Percentiles rank a stretch among this genome's conserved stretches.
phyloP scores from a whole-genome alignment of 352 stramenopile genomes.

The Phytopythium cucurbitacearum region DNA sequence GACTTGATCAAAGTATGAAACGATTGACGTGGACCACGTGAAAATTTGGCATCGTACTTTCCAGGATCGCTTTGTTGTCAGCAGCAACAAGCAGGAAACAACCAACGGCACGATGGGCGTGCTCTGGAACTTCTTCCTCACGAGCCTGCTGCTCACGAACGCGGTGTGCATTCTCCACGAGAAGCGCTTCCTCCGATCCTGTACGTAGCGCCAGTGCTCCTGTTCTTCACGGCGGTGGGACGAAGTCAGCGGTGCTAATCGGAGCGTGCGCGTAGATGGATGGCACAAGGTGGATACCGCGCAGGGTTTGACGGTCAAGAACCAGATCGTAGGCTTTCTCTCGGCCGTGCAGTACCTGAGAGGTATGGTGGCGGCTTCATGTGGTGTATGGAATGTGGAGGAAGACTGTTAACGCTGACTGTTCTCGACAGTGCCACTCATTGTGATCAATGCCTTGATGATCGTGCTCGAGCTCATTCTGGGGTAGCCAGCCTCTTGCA shows the following conservation, averaged over 20 bases:
- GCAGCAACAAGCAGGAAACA: too few relatives aligned
- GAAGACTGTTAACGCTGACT: background rate
- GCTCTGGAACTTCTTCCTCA: slow-evolving; percentile 87
- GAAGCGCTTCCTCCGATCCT: slow-evolving; percentile 81
- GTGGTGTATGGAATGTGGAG: background rate
- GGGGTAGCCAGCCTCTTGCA: slow-evolving; percentile 24
- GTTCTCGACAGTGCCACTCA: slow-evolving; percentile 55
- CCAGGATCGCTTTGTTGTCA: too few relatives aligned
- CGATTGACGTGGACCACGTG: too few relatives aligned
- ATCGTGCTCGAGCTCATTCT: slow-evolving; percentile 79
- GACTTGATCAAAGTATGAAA: too few relatives aligned
- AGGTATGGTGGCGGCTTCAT: slow-evolving; percentile 29
- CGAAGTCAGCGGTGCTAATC: background rate
- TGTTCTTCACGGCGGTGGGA: background rate
- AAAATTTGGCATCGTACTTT: too few relatives aligned
- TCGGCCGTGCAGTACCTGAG: slow-evolving; percentile 83
- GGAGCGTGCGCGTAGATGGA: slow-evolving; percentile 39
- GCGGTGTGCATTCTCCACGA: slow-evolving; percentile 85
- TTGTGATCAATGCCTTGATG: slow-evolving; percentile 78
- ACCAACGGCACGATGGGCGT: slow-evolving; percentile 48
- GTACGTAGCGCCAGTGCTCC: slow-evolving; percentile 28
- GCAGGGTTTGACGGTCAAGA: slow-evolving; percentile 83
- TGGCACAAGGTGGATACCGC: slow-evolving; percentile 81
- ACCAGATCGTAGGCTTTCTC: slow-evolving; percentile 83
- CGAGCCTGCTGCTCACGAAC: slow-evolving; percentile 83